Evolutionary conservation across 352 stramenopile genomes (phyloP).

Genomic region (Phytopythium oedochilum): DNA sequence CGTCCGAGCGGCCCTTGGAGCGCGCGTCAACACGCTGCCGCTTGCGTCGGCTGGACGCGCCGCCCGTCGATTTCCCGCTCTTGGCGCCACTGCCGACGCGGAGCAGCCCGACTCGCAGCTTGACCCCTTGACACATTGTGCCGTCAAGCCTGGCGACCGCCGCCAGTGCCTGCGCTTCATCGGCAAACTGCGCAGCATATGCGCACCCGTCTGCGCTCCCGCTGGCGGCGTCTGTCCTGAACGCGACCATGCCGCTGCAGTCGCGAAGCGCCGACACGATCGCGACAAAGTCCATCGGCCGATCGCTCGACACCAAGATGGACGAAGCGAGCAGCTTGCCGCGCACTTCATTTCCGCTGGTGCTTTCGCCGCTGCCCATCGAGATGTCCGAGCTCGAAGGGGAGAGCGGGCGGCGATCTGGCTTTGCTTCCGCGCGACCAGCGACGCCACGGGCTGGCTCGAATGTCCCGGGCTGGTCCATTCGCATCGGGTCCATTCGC

Average conservation of each 20-base stretch:
- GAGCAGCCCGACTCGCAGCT: constrained; percentile 28
- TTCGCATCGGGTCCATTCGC: not conserved
- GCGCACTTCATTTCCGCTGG: not conserved
- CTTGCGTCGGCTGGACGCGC: constrained; percentile 51
- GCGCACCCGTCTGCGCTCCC: constrained; percentile 20
- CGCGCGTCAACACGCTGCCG: constrained; percentile 58
- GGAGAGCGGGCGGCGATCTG: not conserved
- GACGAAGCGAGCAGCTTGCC: constrained; percentile 10
- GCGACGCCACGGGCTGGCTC: not conserved
- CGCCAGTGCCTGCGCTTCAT: constrained; percentile 26
- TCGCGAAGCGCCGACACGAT: constrained; percentile 43
- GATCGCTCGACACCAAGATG: constrained; percentile 44
- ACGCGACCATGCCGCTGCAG: constrained; percentile 44
- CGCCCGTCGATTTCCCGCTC: constrained; percentile 7
- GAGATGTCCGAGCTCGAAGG: constrained; percentile 2
- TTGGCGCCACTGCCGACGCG: constrained; percentile 2
- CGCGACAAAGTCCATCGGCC: constrained; percentile 40
- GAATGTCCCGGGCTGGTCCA: no score
- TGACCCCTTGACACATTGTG: constrained; percentile 43
- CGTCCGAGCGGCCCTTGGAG: constrained; percentile 6
- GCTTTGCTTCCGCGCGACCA: not conserved
- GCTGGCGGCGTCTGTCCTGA: constrained; percentile 32
- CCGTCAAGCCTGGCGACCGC: constrained; percentile 48
- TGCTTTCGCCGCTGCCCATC: constrained; percentile 7
- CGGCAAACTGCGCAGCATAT: constrained; percentile 53